Conservation (phyloP, 2,329 filamentous ascomycete genomes). For the Aspergillus sp. region DNA sequence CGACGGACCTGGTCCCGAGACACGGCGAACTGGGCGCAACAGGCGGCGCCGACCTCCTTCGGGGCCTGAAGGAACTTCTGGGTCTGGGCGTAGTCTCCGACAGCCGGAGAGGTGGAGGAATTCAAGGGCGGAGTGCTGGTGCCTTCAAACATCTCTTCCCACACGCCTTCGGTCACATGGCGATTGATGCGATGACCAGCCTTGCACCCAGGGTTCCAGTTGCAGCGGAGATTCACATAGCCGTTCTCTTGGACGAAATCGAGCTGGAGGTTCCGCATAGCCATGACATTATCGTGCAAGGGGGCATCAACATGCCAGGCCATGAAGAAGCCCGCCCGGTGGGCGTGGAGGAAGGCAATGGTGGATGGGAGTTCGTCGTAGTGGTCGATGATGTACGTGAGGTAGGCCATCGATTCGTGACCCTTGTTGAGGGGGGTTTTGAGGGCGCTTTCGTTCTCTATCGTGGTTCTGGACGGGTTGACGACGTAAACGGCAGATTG, state of each 20-base stretch:
- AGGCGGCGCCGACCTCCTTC: conserved; percentile 54
- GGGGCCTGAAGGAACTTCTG: conserved; percentile 45
- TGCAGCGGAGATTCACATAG: conserved; percentile 62
- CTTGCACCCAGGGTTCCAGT: conserved; percentile 56
- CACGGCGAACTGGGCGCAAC: conserved; percentile 66
- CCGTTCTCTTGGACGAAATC: conserved; percentile 54
- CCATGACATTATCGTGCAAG: conserved; percentile 54
- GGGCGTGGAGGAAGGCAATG: conserved; percentile 56
- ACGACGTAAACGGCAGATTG: conserved; percentile 47
- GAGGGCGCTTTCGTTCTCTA: conserved; percentile 21
- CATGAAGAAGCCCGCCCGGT: conserved; percentile 47
- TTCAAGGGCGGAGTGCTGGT: conserved; percentile 37
- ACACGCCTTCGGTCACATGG: conserved; percentile 38
- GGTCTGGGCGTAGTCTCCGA: neutral
- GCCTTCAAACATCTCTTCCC: conserved; percentile 38
- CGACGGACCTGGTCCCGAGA: conserved; percentile 52
- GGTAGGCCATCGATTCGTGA: conserved; percentile 47
- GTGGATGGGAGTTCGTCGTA: conserved; percentile 52
- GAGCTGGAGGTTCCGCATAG: conserved; percentile 50
- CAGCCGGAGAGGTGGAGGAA: conserved; percentile 14
- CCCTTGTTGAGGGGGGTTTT: conserved; percentile 44
- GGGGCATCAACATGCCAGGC: conserved; percentile 61
- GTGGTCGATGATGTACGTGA: conserved; percentile 48
- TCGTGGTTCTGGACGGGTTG: conserved; percentile 31
- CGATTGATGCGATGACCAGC: conserved; percentile 30